Evolutionary conservation across 176 grass and related monocot species (phyloP).

Genomic region (Alopecurus myosuroides): DNA sequence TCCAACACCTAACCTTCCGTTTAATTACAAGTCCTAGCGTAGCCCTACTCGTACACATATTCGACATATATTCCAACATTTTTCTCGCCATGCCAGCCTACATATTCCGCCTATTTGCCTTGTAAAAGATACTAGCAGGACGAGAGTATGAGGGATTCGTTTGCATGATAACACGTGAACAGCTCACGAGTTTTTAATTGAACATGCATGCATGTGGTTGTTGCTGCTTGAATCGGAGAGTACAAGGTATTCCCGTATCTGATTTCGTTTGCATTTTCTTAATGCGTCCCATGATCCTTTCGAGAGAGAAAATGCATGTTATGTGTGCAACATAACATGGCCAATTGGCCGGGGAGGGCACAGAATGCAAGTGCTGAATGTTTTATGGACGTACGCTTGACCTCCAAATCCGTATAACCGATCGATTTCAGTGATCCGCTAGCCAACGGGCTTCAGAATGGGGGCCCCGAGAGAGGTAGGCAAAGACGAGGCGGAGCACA

Average conservation of each 20-base stretch:
- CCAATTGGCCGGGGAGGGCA: no score
- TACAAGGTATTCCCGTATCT: neutral
- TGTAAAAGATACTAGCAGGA: neutral
- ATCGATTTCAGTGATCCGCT: neutral
- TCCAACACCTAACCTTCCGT: no score
- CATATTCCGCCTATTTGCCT: neutral
- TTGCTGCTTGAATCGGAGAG: neutral
- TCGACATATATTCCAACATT: no score
- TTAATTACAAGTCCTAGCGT: no score
- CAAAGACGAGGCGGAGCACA: conserved; percentile 22
- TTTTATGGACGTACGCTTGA: neutral
- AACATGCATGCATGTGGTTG: neutral
- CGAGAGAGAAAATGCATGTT: neutral
- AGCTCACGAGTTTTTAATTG: neutral
- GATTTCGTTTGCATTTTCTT: conserved; percentile 4
- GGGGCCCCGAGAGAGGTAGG: neutral
- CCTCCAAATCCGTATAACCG: neutral
- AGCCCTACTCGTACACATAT: no score
- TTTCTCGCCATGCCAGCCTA: conserved; percentile 20
- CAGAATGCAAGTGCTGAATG: neutral
- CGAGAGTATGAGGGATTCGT: neutral
- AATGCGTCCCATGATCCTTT: neutral
- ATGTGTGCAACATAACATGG: conserved; percentile 14
- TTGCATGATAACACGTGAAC: neutral
- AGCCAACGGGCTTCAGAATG: neutral